phyloP scores from a whole-genome alignment of 164 flowering plant genomes.

The Chimonanthus praecox region DNA sequence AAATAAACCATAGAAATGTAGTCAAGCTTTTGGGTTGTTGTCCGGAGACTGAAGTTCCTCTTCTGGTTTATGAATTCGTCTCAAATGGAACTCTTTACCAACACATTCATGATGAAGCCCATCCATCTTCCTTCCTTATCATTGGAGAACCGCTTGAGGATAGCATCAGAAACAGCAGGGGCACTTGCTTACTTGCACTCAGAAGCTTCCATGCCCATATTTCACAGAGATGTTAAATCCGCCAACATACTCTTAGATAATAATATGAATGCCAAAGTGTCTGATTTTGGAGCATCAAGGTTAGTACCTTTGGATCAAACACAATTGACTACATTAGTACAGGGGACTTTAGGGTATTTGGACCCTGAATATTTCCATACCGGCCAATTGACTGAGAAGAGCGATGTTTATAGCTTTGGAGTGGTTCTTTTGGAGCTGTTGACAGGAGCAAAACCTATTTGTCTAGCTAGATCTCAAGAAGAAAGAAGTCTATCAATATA shows the following conservation, averaged over 20 bases:
- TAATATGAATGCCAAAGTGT: slow-evolving; percentile 28
- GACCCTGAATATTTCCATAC: too few species aligned
- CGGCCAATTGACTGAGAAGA: too few species aligned
- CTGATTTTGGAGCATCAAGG: slow-evolving; percentile 22
- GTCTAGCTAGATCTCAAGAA: not conserved
- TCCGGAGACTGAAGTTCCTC: slow-evolving; percentile 6
- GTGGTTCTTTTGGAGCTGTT: not conserved
- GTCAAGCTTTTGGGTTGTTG: slow-evolving; percentile 27
- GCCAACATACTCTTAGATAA: not conserved
- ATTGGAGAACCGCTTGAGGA: slow-evolving; percentile 25
- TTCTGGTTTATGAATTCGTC: slow-evolving; percentile 21
- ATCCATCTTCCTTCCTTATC: slow-evolving; percentile 8
- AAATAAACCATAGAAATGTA: slow-evolving; percentile 1
- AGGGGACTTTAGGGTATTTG: too few species aligned
- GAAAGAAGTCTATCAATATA: not conserved
- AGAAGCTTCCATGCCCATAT: slow-evolving; percentile 18
- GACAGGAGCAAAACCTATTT: slow-evolving; percentile 3
- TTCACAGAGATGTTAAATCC: too few species aligned
- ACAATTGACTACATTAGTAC: not conserved
- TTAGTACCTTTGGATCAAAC: slow-evolving; percentile 2
- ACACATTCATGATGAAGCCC: slow-evolving; percentile 10
- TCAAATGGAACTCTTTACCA: slow-evolving; percentile 20
- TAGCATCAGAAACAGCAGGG: slow-evolving; percentile 38
- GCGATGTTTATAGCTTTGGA: too few species aligned
- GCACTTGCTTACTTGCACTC: slow-evolving; percentile 40